Base-by-base conservation (phyloP, 768 basidiomycete genomes). In the Leccinum barrowsii region DNA sequence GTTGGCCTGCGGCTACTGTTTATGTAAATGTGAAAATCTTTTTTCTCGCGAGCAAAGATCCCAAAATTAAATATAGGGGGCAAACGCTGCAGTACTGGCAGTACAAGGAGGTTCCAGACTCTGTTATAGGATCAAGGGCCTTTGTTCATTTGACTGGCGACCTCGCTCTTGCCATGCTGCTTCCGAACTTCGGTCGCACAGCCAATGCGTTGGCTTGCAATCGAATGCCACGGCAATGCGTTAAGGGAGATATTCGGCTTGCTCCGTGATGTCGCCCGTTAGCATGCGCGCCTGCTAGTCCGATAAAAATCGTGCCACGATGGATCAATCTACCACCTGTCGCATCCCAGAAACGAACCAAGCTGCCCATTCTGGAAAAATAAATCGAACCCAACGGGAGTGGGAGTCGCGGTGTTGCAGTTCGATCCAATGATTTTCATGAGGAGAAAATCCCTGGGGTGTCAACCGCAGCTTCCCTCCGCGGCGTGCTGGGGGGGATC, bases 281-380 rank as follows among this genome's bases (percentile, higher is more conserved):
- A 67, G 64, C 49, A 28, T 35, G 58, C 5, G 59, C 50, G 57
- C 59, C 51, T 57, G 22, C 52, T 57, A 57, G 12, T 34, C 32
- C 4, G 46, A 47, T 47, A 44, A 17, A 32, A 8, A 40, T 56
- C 22, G 28, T 54, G 44, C 28, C 35, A 35, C 59, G 55, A 30
- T 49, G 32, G 34, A 15, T 34, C 12, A 34, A 5, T 34, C 32
- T 13, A 34, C 40, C 17, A 26, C 32, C 8, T 28, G 17, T 8
- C 50, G 34, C 57, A 50, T 44, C 46, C 34, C 30, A 26, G 40
- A 58, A 49, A 59, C 52, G 56, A 67, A 59, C 56, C 57, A 6
- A 32, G 48, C 46, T 7, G 34, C 32, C 57, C 24, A 28, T 34
- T 24, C 37, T 56, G 24, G n/a, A 32, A 15, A 59, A 58, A 24